Evolutionary conservation across 768 basidiomycete genomes (phyloP), one percentile per base, ranked within the genome.

Genomic region (Tricholoma flavovirens): DNA sequence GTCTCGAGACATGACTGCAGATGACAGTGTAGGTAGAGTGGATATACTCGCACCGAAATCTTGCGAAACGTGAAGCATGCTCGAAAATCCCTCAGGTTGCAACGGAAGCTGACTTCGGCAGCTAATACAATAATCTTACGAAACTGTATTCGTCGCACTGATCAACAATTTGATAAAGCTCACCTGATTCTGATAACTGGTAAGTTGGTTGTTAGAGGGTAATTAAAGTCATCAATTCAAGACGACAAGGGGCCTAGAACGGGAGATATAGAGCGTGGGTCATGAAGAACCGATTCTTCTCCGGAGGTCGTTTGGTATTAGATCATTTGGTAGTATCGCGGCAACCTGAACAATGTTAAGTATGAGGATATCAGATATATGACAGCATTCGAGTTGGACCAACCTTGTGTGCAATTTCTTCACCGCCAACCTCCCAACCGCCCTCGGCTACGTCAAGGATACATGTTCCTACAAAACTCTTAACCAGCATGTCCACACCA

Each of bases 381-480:
- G 26, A 9, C 26, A 49, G 9, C n/a, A 30, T 30, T 2, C 69
- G 64, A 21, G 32, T 22, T 21, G 48, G 36, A 67, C 73, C 60
- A 58, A 90, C 90, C 80, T 81, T 82, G 26, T 71, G 74, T 55
- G 81, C 73, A 56, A 81, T 71, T 36, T 82, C 82, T 67, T 86
- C 79, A 2, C 92, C 92, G 10, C 94, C 93, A 35, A 90, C 87
- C 42, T 92, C 90, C 94, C 93, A 97, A 8, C 88, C 88, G 55
- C 77, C 79, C 58, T 83, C 78, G 5, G 92, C 86, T 29, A 90
- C 75, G 5, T 80, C 82, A 50, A 87, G 63, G 42, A 94, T 77
- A 58, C 78, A 79, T 17, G 78, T 73, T 19, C 79, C 79, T 8
- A 90, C 75, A 14, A 93, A 69, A 59, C 75, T 77, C 12, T 71